These are phyloP conservation scores for Mycena olivaceomarginata DNA, from an alignment of 768 basidiomycete genomes.

Conservation along the genomic window DNA sequence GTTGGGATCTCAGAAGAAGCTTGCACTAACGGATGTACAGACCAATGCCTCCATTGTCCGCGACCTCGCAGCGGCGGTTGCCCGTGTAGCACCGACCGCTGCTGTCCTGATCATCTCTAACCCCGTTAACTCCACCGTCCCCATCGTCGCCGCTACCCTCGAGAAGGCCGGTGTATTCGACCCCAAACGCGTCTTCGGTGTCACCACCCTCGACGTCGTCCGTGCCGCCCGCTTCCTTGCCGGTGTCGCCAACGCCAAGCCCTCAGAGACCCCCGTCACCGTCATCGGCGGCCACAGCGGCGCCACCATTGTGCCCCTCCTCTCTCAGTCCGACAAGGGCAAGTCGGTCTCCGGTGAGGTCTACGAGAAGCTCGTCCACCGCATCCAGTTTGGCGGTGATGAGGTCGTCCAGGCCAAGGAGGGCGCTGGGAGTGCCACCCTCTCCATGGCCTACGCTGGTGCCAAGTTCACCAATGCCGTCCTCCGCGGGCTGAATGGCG, in stretches of 20 bases:
- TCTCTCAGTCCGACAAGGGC: slow-evolving; percentile 87
- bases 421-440: slow-evolving; percentile 93
- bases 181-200: slow-evolving; percentile 93
- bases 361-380: slow-evolving; percentile 88
- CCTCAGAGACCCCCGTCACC: slow-evolving; percentile 82
- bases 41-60: slow-evolving; percentile 99
- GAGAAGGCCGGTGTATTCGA: slow-evolving; percentile 95
- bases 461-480: slow-evolving; percentile 92
- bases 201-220: slow-evolving; percentile 99
- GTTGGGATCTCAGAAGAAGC: neutral
- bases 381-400: slow-evolving; percentile 98
- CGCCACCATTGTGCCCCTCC: slow-evolving; percentile 96
- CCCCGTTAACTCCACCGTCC: slow-evolving; percentile 98
- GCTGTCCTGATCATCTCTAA: slow-evolving; percentile 98
- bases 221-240: slow-evolving; percentile 95
- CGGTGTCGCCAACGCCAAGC: slow-evolving; percentile 78
- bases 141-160: slow-evolving; percentile 95
- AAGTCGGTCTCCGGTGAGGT: slow-evolving; percentile 84
- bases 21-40: slow-evolving; percentile 58
- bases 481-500: slow-evolving; percentile 90
- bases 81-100: slow-evolving; percentile 92
- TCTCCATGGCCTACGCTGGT: slow-evolving; percentile 97
- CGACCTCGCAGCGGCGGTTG: slow-evolving; percentile 93
- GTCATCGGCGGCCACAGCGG: slow-evolving; percentile 98
- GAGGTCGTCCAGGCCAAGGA: slow-evolving; percentile 99